Conservation (phyloP, 371 early-diverging fungal species). For the Mucor velutinosus region DNA sequence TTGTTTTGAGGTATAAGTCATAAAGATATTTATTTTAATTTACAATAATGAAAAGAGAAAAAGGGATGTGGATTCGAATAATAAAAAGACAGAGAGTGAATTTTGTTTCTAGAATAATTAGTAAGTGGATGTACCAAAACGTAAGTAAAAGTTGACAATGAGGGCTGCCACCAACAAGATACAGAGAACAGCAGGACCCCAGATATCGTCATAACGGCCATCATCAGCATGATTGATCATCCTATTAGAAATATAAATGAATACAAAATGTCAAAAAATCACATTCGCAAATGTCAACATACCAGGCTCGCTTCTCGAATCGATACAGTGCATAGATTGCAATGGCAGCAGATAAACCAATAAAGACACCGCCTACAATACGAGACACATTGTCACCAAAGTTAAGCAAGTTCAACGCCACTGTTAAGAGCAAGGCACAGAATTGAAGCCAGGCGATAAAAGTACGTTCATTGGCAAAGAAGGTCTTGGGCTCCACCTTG, state of each 20-base stretch:
- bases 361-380: constrained; percentile 52
- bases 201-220: constrained; percentile 59
- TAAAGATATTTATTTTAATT: not conserved
- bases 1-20: not conserved
- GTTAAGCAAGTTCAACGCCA: constrained; percentile 81
- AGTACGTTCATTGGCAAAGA: constrained; percentile 99
- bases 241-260: constrained; percentile 39
- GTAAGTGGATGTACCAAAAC: constrained; percentile 18
- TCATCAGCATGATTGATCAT: constrained; percentile 56
- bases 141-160: constrained; percentile 47
- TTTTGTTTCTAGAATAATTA: not conserved
- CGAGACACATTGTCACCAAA: constrained; percentile 63
- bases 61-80: not conserved
- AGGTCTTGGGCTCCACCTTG: constrained; percentile 98
- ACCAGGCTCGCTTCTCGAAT: constrained; percentile 85
- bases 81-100: not conserved
- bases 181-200: constrained; percentile 83
- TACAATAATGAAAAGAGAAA: not conserved
- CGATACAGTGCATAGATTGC: constrained; percentile 85
- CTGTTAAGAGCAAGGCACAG: constrained; percentile 71
- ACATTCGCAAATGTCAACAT: not conserved
- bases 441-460: constrained; percentile 90
- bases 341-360: constrained; percentile 71
- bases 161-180: constrained; percentile 66
- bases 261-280: constrained; percentile 18